These are phyloP conservation scores for Monilinia polystroma DNA, from an alignment of 2,329 filamentous ascomycete species.

Conservation along the genomic window DNA sequence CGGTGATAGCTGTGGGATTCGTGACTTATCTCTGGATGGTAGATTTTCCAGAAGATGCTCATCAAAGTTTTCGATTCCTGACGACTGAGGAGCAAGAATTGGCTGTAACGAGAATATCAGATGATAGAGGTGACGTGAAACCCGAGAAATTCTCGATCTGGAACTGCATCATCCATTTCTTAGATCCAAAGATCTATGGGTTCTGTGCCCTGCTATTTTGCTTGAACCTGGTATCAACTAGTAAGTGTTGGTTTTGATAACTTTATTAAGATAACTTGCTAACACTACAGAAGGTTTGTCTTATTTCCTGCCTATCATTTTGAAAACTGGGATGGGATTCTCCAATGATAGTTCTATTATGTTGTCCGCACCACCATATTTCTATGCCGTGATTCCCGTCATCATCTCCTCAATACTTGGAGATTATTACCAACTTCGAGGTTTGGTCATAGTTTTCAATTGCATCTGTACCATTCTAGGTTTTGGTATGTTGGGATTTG, in stretches of 20 bases:
- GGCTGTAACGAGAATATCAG: slow-evolving; percentile 51
- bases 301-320: slow-evolving; percentile 78
- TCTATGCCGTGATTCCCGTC: slow-evolving; percentile 49
- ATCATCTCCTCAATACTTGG: slow-evolving; percentile 53
- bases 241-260: background rate
- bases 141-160: slow-evolving; percentile 57
- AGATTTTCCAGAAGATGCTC: slow-evolving; percentile 61
- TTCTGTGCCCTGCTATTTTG: slow-evolving; percentile 64
- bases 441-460: slow-evolving; percentile 39
- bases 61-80: slow-evolving; percentile 52
- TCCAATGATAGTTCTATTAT: slow-evolving; percentile 52
- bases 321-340: slow-evolving; percentile 57
- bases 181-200: slow-evolving; percentile 60
- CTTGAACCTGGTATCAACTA: slow-evolving; percentile 69
- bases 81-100: slow-evolving; percentile 54
- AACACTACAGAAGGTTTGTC: slow-evolving; percentile 53
- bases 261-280: background rate
- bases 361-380: slow-evolving; percentile 54
- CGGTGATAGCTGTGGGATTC: slow-evolving; percentile 47
- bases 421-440: slow-evolving; percentile 52
- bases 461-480: slow-evolving; percentile 36
- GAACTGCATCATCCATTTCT: slow-evolving; percentile 50
- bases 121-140: slow-evolving; percentile 56
- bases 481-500: slow-evolving; percentile 39
- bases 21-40: slow-evolving; percentile 59